Evolutionary conservation across 352 stramenopile genomes (phyloP).

Genomic region (Elongisporangium prolatum): DNA sequence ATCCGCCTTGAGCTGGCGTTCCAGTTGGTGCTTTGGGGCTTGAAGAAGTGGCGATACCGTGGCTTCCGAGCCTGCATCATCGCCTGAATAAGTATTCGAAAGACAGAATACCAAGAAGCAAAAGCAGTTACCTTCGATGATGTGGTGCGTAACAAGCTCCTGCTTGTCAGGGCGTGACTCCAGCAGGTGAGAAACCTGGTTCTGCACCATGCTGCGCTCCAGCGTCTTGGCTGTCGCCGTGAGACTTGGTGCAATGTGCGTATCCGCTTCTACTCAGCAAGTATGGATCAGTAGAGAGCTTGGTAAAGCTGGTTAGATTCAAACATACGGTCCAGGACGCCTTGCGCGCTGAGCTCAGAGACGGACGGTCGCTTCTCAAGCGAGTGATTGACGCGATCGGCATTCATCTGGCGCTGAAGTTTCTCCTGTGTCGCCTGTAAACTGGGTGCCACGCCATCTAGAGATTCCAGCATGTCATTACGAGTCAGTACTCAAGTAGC

Average conservation of each 20-base stretch:
- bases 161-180: constrained; percentile 76
- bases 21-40: constrained; percentile 64
- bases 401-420: constrained; percentile 66
- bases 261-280: constrained; percentile 31
- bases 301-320: not conserved
- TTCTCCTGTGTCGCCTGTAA: constrained; percentile 79
- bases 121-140: constrained; percentile 41
- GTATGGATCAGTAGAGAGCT: not conserved
- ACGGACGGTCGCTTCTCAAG: constrained; percentile 68
- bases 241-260: constrained; percentile 54
- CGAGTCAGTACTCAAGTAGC: not conserved
- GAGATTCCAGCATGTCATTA: not conserved
- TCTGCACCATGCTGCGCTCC: constrained; percentile 70
- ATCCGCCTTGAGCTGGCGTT: constrained; percentile 67
- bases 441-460: constrained; percentile 63
- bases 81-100: not conserved
- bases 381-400: constrained; percentile 69
- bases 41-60: constrained; percentile 60
- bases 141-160: constrained; percentile 71
- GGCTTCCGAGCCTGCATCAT: constrained; percentile 26
- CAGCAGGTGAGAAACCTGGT: constrained; percentile 76
- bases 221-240: constrained; percentile 75
- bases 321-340: constrained; percentile 48
- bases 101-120: not conserved
- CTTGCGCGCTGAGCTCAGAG: constrained; percentile 47